Evolutionary conservation across 495 filamentous ascomycete species (phyloP), one percentile per base, ranked within the genome.

Genomic region (Penicillium diatomitis): DNA sequence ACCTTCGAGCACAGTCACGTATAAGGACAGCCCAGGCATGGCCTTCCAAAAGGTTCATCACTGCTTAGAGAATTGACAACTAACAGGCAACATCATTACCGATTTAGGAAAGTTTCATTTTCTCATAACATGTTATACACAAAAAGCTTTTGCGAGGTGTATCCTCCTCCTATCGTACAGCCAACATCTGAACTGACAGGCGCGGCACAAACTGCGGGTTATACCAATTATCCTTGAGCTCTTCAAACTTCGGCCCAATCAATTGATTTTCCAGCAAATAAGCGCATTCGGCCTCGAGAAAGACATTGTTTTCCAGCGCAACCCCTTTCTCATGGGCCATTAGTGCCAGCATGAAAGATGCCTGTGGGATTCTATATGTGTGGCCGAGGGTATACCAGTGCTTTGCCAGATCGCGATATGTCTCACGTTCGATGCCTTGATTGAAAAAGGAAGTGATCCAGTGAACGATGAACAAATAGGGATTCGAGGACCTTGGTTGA

Each of bases 331-430:
- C 54, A 8, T 60, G 56, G 4, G 32, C 8, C 6, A 72, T 32
- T 3, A 67, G 35, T 3, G 57, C 60, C 12, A 57, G 6, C 28
- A 63, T 61, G 6, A 68, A 43, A 0, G 43, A 47, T 3, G 64
- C 58, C 8, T 37, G 38, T 1, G 0, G 9, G 8, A 56, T 32
- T 7, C 46, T 47, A 31, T 46, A 38, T 2, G 20, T 6, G 7
- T 11, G 43, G 2, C 60, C 63, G 29, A 66, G 37, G 7, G 53
- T 28, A 40, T 69, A 70, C 69, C 68, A 74, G 8, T 68, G 53
- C 2, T 52, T 11, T 4, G 71, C 65, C 4, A 67, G 39, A 3
- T 28, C 31, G 12, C 53, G 56, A 38, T 68, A 74, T 3, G 63
- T 51, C 12, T 46, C 10, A 0, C 44, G 53, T 2, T 51, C 38